A percentile compares a stretch with the other conserved stretches of the same genome.
These are phyloP conservation scores for Rhodofomes roseus DNA, from an alignment of 1,284 basidiomycete genomes.

Conservation along the genomic window DNA sequence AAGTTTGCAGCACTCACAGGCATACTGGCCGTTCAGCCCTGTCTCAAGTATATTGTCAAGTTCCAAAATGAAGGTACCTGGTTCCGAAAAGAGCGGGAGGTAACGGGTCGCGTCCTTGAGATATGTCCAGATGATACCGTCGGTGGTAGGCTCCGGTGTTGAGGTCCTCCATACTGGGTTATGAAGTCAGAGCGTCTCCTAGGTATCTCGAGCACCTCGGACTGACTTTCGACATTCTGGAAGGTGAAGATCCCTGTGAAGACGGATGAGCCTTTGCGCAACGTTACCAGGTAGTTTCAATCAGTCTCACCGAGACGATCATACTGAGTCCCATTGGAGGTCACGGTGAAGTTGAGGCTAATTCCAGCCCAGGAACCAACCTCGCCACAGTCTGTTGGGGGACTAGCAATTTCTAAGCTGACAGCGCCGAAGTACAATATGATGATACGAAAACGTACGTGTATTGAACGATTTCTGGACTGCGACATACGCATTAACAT, in stretches of 20 bases:
- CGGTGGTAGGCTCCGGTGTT: conserved; percentile 67
- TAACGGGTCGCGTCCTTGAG: conserved; percentile 74
- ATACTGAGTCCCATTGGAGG: conserved; percentile 75
- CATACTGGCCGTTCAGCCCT: conserved; percentile 62
- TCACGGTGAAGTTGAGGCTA: conserved; percentile 73
- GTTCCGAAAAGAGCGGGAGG: conserved; percentile 61
- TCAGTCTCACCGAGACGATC: conserved; percentile 50
- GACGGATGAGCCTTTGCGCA: not conserved
- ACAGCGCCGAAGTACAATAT: not conserved
- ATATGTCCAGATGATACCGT: conserved; percentile 78
- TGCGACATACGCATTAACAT: conserved; percentile 25
- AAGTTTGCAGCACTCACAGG: conserved; percentile 40
- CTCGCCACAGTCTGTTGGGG: conserved; percentile 68
- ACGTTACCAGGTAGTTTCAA: not conserved
- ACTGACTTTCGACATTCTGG: conserved; percentile 70
- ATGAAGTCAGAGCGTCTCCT: not conserved
- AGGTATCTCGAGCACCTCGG: not conserved
- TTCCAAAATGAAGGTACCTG: conserved; percentile 68
- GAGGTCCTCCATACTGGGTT: conserved; percentile 70
- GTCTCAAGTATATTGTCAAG: conserved; percentile 64
- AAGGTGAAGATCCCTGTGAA: conserved; percentile 56
- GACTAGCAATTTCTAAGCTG: conserved; percentile 35
- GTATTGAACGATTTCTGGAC: conserved; percentile 63
- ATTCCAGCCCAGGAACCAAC: conserved; percentile 73
- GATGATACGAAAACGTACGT: conserved; percentile 38